A percentile compares a stretch with the other conserved stretches of the same genome.
Conservation (phyloP, 805 yeast species). For the Wickerhamomyces pijperi region DNA sequence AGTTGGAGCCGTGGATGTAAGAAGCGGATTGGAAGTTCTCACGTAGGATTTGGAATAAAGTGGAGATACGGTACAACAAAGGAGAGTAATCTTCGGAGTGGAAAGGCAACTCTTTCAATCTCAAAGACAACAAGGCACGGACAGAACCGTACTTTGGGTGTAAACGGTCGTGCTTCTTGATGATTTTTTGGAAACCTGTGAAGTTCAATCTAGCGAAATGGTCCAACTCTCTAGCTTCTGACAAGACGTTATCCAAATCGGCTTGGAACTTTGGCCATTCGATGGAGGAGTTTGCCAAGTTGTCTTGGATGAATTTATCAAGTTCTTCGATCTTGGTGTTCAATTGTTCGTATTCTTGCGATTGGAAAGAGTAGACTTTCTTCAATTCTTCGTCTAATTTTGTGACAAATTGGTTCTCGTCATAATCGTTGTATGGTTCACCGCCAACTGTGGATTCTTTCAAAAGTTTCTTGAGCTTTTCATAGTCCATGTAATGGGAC, state of each 20-base stretch:
- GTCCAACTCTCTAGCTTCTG: constrained; percentile 75
- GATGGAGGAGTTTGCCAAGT: constrained; percentile 19
- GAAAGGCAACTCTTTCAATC: constrained; percentile 81
- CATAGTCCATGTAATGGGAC: constrained; percentile 57
- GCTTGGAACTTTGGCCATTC: constrained; percentile 54
- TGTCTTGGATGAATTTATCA: constrained; percentile 30
- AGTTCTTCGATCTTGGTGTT: constrained; percentile 51
- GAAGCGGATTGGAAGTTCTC: constrained; percentile 42
- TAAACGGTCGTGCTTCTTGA: constrained; percentile 88
- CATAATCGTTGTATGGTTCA: constrained; percentile 52
- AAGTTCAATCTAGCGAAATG: constrained; percentile 84
- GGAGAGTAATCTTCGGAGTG: constrained; percentile 95
- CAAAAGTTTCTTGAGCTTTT: constrained; percentile 48
- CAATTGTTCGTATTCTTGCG: constrained; percentile 54
- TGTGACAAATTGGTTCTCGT: constrained; percentile 59
- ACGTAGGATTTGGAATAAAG: constrained; percentile 70
- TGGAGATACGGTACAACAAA: constrained; percentile 68
- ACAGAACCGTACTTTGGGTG: constrained; percentile 79
- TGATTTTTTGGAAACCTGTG: constrained; percentile 91
- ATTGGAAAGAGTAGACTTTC: constrained; percentile 67
- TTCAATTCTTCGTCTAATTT: constrained; percentile 61
- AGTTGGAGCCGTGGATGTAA: constrained; percentile 17
- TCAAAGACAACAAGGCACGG: constrained; percentile 76
- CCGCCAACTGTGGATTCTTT: constrained; percentile 49
- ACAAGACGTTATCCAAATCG: constrained; percentile 62